Evolutionary conservation across 352 stramenopile species (phyloP).

Genomic region (Thalassiosira mediterranea): DNA sequence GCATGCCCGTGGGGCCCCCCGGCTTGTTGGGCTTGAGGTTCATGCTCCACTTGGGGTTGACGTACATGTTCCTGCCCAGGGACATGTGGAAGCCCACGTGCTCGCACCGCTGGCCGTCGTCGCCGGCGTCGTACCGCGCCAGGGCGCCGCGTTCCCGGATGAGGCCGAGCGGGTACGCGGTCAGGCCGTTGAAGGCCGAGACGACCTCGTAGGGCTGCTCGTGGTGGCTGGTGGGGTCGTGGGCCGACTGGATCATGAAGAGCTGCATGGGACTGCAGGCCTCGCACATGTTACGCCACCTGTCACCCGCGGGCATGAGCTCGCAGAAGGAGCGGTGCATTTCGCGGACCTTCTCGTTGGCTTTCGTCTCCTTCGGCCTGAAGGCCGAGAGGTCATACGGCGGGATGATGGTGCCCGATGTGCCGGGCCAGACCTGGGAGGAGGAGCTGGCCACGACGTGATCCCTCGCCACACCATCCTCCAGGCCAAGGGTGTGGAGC

Average conservation of each 20-base stretch:
- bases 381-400: slow-evolving; percentile 66
- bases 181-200: slow-evolving; percentile 51
- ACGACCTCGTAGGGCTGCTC: slow-evolving; percentile 40
- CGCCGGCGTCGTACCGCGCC: slow-evolving; percentile 51
- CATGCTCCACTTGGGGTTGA: slow-evolving; percentile 66
- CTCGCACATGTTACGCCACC: slow-evolving; percentile 66
- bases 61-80: slow-evolving; percentile 51
- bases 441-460: slow-evolving; percentile 40
- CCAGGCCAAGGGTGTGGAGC: slow-evolving; percentile 53
- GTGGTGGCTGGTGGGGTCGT: slow-evolving; percentile 28
- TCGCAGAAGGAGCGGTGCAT: slow-evolving; percentile 59
- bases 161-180: slow-evolving; percentile 45
- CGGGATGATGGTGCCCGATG: slow-evolving; percentile 53
- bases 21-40: slow-evolving; percentile 55
- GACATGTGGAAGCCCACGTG: slow-evolving; percentile 62
- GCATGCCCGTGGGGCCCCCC: slow-evolving; percentile 49
- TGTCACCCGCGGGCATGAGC: slow-evolving; percentile 47
- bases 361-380: slow-evolving; percentile 32
- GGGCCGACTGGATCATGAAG: slow-evolving; percentile 47
- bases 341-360: slow-evolving; percentile 32
- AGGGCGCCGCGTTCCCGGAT: slow-evolving; percentile 16
- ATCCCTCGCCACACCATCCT: slow-evolving; percentile 30
- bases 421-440: slow-evolving; percentile 38
- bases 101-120: slow-evolving; percentile 61
- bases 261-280: slow-evolving; percentile 58